Conservation (phyloP, 2,329 filamentous ascomycete species). For the Fusarium incarnatum region DNA sequence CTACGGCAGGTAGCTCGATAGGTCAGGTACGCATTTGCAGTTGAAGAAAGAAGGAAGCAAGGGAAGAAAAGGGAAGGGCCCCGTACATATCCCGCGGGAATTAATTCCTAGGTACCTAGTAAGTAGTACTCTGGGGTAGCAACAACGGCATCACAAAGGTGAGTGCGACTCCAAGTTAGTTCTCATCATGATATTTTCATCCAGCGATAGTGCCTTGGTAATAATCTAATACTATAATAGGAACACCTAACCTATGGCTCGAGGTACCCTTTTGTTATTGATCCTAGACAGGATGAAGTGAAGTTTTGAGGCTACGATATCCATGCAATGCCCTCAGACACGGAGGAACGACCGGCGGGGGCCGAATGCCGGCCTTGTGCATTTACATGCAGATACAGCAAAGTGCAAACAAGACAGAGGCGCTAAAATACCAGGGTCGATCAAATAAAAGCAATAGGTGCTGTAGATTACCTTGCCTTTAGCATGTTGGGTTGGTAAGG, state of each 20-base stretch:
- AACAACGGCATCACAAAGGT: not conserved
- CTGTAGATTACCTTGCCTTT: not conserved
- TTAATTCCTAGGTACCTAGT: not conserved
- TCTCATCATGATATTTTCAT: not conserved
- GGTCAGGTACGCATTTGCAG: conserved; percentile 8
- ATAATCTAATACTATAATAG: not conserved
- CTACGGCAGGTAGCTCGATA: conserved; percentile 10
- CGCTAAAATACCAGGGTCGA: conserved; percentile 25
- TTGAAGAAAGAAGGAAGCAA: not conserved
- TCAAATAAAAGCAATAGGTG: not conserved
- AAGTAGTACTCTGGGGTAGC: not conserved
- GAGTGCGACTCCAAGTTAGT: not conserved
- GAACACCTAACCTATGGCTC: not conserved
- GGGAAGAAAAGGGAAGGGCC: not conserved
- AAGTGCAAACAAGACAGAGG: conserved; percentile 29
- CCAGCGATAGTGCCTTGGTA: no score
- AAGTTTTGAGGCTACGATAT: not conserved
- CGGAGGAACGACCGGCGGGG: conserved; percentile 38
- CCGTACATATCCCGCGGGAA: not conserved
- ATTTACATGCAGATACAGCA: conserved; percentile 41
- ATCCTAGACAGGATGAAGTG: conserved; percentile 12
- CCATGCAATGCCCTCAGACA: conserved; percentile 16
- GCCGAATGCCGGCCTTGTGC: conserved; percentile 44
- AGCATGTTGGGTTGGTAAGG: conserved; percentile 17
- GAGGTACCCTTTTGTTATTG: not conserved